Evolutionary conservation across 1,284 basidiomycete genomes (phyloP), one percentile per base, ranked within the genome.

Genomic region (Cystobasidium slooffiae): DNA sequence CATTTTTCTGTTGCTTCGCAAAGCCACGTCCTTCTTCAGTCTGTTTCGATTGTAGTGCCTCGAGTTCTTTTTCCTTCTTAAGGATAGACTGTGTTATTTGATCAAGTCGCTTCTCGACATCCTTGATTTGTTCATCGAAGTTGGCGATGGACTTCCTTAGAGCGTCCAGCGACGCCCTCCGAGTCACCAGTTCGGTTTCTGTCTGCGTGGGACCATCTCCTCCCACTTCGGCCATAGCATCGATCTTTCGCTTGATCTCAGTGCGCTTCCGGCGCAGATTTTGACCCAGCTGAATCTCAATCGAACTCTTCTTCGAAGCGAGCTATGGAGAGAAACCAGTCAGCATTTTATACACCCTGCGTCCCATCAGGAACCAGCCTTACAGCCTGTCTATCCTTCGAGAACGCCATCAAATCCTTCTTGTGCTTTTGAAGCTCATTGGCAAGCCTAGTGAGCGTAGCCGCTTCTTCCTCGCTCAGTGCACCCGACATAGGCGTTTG

Each of bases 201-300:
- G 89, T 87, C 0, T 86, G 83, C 0, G 88, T 87, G 16, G 80
- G 81, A 59, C 87, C 87, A 16, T 87, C 88, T 0, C 86, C 77
- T 1, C 78, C 76, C 24, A 76, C 85, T 67, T 89, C 90, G 61
- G 87, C 91, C 20, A 91, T 84, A 62, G 86, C 84, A 76, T 97
- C 94, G 16, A 98, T 84, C 80, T 91, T 91, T 51, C 84, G 83
- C 52, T 88, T 87, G 2, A 97, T 81, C 79, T 95, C 93, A 69
- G 93, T 90, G 51, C 88, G 86, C 16, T 90, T 87, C 3, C 94
- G 87, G 20, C 89, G 86, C 18, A 98, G 86, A 77, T 90, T 90
- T 81, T 99, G 96, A 76, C 91, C 93, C 44, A 99, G 85, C 82
- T 99, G 96, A 67, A 98, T 95, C 82, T 97, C 93, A 24, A 97